Base-by-base conservation (phyloP, 352 stramenopile genomes). In the Phytophthora pinifolia region DNA sequence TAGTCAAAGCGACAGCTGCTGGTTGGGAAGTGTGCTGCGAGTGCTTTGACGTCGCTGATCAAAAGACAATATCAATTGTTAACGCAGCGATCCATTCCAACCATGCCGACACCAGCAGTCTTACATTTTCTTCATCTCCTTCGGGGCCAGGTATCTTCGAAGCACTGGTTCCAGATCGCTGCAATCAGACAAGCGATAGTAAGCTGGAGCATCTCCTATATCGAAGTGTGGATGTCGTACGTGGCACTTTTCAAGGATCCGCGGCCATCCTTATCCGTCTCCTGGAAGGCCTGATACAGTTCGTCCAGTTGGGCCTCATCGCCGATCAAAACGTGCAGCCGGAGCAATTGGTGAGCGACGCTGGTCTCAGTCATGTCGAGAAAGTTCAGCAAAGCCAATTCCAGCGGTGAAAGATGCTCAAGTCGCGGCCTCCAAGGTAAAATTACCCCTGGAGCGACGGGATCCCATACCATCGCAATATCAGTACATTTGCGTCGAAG, bases 261-360 rank as follows among this genome's bases (percentile, higher is more conserved):
- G 30, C 20, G 13, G n/a, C 32, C 29, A 1, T 29, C 43, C 4
- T 2, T 29, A 34, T 75, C 62, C 9, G 31, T 25, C 4, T 47
- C 42, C 15, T 64, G 53, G 30, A 72, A 75, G 1, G 31, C 25
- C 43, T 57, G 59, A 33, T 57, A 62, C 9, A 69, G 8, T 10
- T 46, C 56, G 7, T 69, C 61, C 14, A 69, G 47, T 20, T 64
- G 43, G 2, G 39, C 20, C 51, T 98, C 83, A 13, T 98, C 59
- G 1, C 54, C 60, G 4, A 68, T 37, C 2, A 60, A 32, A 51
- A 60, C 47, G 38, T 64, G 60, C 42, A 68, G 60, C n/a, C 53
- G 41, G 6, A 64, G 53, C 47, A 68, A 37, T 44, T 68, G 54
- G 8, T 53, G 47, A 12, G 55, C 22, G 17, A 59, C 17, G 12